Evolutionary conservation across 495 filamentous ascomycete genomes (phyloP).

Genomic region (Apodospora peruviana): DNA sequence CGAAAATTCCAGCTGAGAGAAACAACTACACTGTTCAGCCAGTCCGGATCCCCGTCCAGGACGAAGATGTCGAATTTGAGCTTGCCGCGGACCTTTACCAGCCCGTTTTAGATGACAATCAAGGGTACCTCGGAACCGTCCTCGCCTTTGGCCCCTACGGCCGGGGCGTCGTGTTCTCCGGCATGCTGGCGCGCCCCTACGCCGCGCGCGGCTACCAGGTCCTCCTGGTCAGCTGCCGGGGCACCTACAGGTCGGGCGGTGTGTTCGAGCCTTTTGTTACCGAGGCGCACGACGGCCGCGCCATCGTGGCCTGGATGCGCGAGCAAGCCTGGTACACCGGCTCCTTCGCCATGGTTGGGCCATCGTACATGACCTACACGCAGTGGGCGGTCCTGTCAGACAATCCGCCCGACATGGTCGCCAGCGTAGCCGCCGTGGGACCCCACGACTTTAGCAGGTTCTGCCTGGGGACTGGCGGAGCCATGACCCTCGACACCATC

Average conservation of each 20-base stretch:
- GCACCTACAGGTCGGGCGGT: constrained; percentile 23
- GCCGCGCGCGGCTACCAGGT: constrained; percentile 29
- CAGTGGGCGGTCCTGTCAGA: constrained; percentile 28
- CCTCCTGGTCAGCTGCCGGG: constrained; percentile 26
- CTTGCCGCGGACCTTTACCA: not conserved
- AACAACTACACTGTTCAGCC: not conserved
- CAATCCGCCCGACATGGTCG: constrained; percentile 23
- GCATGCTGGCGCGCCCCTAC: constrained; percentile 18
- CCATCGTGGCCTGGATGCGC: constrained; percentile 30
- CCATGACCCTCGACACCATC: constrained; percentile 20
- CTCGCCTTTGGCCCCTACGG: constrained; percentile 11
- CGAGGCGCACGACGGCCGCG: constrained; percentile 24
- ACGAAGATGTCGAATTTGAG: not conserved
- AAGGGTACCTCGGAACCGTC: not conserved
- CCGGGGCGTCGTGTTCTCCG: constrained; percentile 12
- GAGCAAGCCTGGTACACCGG: constrained; percentile 31
- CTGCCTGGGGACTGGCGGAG: constrained; percentile 23
- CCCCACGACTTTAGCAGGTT: constrained; percentile 20
- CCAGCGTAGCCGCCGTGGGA: constrained; percentile 19
- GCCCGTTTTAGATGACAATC: too few species aligned
- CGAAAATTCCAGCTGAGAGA: not conserved
- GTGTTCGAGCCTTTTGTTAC: constrained; percentile 10
- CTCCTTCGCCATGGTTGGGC: constrained; percentile 25
- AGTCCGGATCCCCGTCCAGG: not conserved
- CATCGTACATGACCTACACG: constrained; percentile 27